A percentile compares a stretch with the other conserved stretches of the same genome.
Evolutionary conservation across 2,329 filamentous ascomycete species (phyloP).

Genomic region (Biscogniauxia mediterranea): DNA sequence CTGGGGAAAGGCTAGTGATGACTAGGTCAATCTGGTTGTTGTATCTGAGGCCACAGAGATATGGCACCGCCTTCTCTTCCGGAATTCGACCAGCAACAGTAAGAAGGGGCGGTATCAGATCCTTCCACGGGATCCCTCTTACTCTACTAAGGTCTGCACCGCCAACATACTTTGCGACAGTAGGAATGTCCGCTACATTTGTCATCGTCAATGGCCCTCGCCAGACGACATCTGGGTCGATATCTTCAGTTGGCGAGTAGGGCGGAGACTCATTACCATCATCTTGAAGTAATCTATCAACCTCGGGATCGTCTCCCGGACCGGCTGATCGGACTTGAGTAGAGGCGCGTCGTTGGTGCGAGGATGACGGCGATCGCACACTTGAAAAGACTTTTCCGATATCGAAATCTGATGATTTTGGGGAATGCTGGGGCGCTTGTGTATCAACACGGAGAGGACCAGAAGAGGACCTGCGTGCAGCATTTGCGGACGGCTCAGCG

Average conservation of each 20-base stretch:
- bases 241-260: slow-evolving; percentile 77
- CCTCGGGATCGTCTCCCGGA: slow-evolving; percentile 77
- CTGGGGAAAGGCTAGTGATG: slow-evolving; percentile 68
- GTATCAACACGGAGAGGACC: slow-evolving; percentile 45
- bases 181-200: slow-evolving; percentile 70
- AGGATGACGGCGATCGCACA: slow-evolving; percentile 69
- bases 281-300: slow-evolving; percentile 84
- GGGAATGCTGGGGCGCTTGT: slow-evolving; percentile 46
- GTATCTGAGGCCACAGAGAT: slow-evolving; percentile 83
- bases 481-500: slow-evolving; percentile 16
- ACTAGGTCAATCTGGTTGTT: slow-evolving; percentile 80
- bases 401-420: slow-evolving; percentile 65
- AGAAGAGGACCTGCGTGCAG: slow-evolving; percentile 20
- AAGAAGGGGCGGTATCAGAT: slow-evolving; percentile 69
- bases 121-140: slow-evolving; percentile 60
- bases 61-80: slow-evolving; percentile 80
- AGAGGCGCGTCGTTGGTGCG: slow-evolving; percentile 48
- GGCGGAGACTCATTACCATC: slow-evolving; percentile 76
- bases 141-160: slow-evolving; percentile 71
- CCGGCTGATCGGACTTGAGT: slow-evolving; percentile 48
- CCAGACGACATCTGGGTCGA: slow-evolving; percentile 75
- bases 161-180: slow-evolving; percentile 78
- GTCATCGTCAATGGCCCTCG: slow-evolving; percentile 74
- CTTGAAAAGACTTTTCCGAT: slow-evolving; percentile 83
- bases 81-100: slow-evolving; percentile 78